A percentile compares a stretch with the other conserved stretches of the same genome.
Conservation (phyloP, 2,329 filamentous ascomycete species). For the Aspergillus awamori region DNA sequence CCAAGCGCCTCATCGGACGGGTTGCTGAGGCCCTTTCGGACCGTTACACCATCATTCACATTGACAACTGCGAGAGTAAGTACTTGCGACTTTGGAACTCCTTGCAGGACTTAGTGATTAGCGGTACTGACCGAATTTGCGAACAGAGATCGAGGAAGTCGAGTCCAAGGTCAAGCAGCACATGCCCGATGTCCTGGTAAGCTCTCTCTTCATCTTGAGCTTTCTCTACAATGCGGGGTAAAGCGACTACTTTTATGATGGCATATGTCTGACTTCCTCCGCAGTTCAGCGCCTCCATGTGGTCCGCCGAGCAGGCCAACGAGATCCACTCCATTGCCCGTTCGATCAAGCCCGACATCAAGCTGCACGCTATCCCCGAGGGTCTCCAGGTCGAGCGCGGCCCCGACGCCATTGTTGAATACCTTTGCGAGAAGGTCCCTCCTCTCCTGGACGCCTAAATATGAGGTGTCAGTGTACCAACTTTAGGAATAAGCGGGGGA, state of each 20-base stretch:
- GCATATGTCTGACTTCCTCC: conserved; percentile 11
- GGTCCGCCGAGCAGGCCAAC: conserved; percentile 48
- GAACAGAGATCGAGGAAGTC: conserved; percentile 57
- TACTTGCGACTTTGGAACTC: conserved; percentile 23
- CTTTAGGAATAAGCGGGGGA: not conserved
- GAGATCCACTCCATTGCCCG: conserved; percentile 43
- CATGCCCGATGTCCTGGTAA: conserved; percentile 59
- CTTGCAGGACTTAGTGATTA: not conserved
- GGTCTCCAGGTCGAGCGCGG: conserved; percentile 48
- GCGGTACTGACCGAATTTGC: conserved; percentile 3
- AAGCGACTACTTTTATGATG: not conserved
- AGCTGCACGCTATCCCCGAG: conserved; percentile 46
- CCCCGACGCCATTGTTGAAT: conserved; percentile 47
- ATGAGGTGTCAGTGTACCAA: not conserved
- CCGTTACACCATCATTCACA: conserved; percentile 64
- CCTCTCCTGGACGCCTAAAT: conserved; percentile 35
- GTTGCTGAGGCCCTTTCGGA: conserved; percentile 65
- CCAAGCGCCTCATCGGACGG: conserved; percentile 63
- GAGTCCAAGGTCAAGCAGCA: conserved; percentile 54
- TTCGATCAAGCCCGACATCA: conserved; percentile 43
- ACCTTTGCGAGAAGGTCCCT: conserved; percentile 46
- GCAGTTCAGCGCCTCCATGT: conserved; percentile 66
- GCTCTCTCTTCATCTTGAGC: conserved; percentile 14
- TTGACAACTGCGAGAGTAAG: conserved; percentile 64
- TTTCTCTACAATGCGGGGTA: not conserved